A percentile compares a stretch with the other conserved stretches of the same genome.
Conservation (phyloP, 2,329 filamentous ascomycete genomes). For the Pseudocercospora fijiensis region DNA sequence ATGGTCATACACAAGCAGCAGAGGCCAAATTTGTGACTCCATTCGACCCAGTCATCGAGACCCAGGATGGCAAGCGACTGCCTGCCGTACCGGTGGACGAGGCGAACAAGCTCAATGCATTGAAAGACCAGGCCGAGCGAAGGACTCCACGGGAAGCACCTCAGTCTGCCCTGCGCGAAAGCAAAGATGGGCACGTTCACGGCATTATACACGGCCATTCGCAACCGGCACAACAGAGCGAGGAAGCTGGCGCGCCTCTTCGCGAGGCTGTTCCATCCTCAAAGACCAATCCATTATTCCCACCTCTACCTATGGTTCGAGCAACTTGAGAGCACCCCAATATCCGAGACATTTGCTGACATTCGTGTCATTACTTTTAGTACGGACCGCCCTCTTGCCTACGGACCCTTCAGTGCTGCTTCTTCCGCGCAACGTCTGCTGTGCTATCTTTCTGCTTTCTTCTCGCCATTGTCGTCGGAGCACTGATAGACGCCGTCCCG, state of each 20-base stretch:
- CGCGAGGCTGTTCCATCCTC: constrained; percentile 57
- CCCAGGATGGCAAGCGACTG: constrained; percentile 63
- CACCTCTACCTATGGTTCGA: constrained; percentile 65
- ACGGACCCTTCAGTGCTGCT: constrained; percentile 64
- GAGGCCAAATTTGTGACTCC: constrained; percentile 64
- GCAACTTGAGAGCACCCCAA: background rate
- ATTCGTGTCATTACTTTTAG: background rate
- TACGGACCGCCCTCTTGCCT: constrained; percentile 72
- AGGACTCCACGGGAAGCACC: constrained; percentile 36
- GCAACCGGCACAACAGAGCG: constrained; percentile 42
- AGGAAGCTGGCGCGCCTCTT: constrained; percentile 45
- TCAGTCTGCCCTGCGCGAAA: constrained; percentile 40
- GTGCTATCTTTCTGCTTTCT: constrained; percentile 78
- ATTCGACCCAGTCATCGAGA: constrained; percentile 69
- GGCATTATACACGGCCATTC: constrained; percentile 35
- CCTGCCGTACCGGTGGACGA: constrained; percentile 69
- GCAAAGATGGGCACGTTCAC: constrained; percentile 46
- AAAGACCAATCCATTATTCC: constrained; percentile 77
- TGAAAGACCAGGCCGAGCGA: constrained; percentile 55
- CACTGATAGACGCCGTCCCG: constrained; percentile 67
- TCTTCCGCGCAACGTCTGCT: constrained; percentile 67
- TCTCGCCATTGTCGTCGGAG: constrained; percentile 70
- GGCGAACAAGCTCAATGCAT: constrained; percentile 66
- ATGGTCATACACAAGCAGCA: constrained; percentile 55
- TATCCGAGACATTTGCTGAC: background rate